phyloP scores from a whole-genome alignment of 148 eudicot genomes.

The Mesembryanthemum crystallinum region DNA sequence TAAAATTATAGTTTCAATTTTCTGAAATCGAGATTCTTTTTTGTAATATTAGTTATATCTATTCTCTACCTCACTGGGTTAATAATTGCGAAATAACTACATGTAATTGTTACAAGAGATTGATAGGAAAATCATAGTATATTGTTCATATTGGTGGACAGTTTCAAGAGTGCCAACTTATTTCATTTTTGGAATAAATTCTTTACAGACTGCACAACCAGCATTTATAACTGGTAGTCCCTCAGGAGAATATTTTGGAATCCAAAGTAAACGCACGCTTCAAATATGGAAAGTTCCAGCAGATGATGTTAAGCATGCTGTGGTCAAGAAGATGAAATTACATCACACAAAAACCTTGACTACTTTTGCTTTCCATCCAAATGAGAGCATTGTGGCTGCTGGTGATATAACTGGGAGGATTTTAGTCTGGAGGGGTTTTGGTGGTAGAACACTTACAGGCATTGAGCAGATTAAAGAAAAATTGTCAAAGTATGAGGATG shows the following conservation, averaged over 20 bases:
- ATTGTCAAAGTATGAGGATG: slow-evolving; percentile 39
- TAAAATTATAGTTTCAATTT: background rate
- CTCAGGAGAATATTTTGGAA: slow-evolving; percentile 66
- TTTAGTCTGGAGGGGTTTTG: slow-evolving; percentile 87
- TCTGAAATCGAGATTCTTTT: no score
- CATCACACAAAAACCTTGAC: slow-evolving; percentile 70
- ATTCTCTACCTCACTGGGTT: background rate
- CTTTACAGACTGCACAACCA: slow-evolving; percentile 61
- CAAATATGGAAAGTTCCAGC: slow-evolving; percentile 77
- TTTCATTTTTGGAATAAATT: background rate
- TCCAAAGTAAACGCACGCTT: slow-evolving; percentile 52
- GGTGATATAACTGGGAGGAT: slow-evolving; percentile 92
- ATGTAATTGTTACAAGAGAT: background rate
- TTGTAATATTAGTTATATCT: background rate
- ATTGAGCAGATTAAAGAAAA: slow-evolving; percentile 31
- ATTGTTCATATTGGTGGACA: background rate
- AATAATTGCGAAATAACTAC: background rate
- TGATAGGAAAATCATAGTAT: background rate
- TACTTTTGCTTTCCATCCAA: slow-evolving; percentile 84
- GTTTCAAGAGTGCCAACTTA: background rate
- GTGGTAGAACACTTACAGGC: slow-evolving; percentile 34
- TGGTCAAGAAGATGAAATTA: slow-evolving; percentile 56
- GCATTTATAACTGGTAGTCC: slow-evolving; percentile 49
- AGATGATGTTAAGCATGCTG: slow-evolving; percentile 45
- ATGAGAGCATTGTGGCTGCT: slow-evolving; percentile 71